Base-by-base conservation (phyloP, 805 yeast species). In the Schwanniomyces occidentalis region DNA sequence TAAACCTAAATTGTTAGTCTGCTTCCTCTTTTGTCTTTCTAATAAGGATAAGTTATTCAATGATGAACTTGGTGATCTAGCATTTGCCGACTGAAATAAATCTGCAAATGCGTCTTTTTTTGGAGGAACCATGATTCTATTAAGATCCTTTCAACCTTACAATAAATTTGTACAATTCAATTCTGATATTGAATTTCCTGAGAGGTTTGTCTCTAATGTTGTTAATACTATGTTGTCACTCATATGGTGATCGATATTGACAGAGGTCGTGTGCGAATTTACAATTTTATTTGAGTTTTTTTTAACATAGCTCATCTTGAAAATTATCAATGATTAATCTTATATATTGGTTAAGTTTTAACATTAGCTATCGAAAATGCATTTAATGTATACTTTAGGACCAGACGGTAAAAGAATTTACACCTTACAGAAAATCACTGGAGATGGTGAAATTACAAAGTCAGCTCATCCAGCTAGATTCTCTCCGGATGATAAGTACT, bases 391-490 rank as follows among this genome's bases (percentile, higher is more conserved):
- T 89, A 90, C 97, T 42, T 66, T 84, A 58, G 95, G 90, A 56
- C 79, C 80, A 44, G 96, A 90, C 52, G 99, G 99, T 53, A 91
- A 91, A 77, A 85, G 99, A 68, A 65, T 85, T 55, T 93, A 93
- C 78, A 93, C 99, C 36, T 75, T 93, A 50, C 73, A 86, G 65
- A 93, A 93, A 73, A 47, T 60, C 52, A 82, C 95, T 37, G 89
- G 75, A 42, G 67, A 73, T 6, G 98, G 99, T 44, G 96, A 89
- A 64, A 89, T 91, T 73, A 95, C 99, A 60, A 88, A 89, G 73
- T 85, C 96, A 49, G 99, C 99, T 26, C 99, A 93, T 67, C 99
- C 99, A 44, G 99, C 99, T 35, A 84, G 99, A 71, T 93, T 93
- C 67, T 93, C 99, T 21, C 99, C 99, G 51, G 99, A 93, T 64